A percentile compares a stretch with the other conserved stretches of the same genome.
phyloP scores from a whole-genome alignment of 352 stramenopile genomes.

The Pythium dissotocum region DNA sequence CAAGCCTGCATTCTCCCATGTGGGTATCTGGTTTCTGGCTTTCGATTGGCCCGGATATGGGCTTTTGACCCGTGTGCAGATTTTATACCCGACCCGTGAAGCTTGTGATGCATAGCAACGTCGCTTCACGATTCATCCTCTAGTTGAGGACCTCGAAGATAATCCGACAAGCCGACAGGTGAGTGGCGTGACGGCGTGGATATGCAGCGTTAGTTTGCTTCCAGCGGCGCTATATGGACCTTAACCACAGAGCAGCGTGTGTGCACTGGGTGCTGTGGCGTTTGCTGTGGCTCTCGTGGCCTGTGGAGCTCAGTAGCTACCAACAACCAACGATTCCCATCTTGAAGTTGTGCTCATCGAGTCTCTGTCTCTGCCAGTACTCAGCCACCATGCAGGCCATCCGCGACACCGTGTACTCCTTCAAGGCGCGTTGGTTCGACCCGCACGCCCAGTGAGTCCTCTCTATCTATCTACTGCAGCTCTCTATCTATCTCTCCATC shows the following conservation, averaged over 20 bases:
- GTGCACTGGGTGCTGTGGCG: background rate
- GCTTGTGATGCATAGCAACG: background rate
- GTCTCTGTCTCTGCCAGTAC: background rate
- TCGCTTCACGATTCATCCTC: background rate
- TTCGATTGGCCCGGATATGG: background rate
- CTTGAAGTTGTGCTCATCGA: background rate
- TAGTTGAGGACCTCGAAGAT: background rate
- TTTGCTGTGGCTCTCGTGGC: background rate
- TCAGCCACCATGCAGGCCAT: constrained; percentile 50
- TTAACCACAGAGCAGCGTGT: background rate
- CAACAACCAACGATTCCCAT: background rate
- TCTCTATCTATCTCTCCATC: background rate
- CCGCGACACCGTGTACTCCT: constrained; percentile 78
- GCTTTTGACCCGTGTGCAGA: background rate
- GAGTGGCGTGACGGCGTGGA: background rate
- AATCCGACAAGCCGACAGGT: background rate
- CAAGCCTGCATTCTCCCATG: constrained; percentile 7
- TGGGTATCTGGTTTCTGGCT: constrained; percentile 17
- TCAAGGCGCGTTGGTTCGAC: constrained; percentile 83
- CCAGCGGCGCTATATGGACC: background rate
- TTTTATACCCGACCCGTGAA: background rate
- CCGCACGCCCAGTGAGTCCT: constrained; percentile 61
- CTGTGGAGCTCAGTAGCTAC: background rate
- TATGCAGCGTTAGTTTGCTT: background rate
- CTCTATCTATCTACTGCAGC: background rate